Conservation (phyloP, 345 rosid genomes). For the Salix exigua region DNA sequence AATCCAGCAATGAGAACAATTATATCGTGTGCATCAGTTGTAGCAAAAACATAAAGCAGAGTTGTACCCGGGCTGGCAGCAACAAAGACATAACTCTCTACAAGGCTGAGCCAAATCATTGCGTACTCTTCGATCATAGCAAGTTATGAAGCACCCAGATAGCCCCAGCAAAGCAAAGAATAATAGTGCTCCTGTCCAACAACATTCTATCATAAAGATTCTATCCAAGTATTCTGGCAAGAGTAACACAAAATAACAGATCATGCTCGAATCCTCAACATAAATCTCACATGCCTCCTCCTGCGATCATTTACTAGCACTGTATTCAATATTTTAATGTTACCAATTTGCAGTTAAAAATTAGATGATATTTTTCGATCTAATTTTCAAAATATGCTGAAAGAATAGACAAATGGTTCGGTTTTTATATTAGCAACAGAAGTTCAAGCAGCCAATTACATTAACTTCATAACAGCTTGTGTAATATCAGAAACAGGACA, state of each 20-base stretch:
- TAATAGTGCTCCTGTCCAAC: constrained; percentile 71
- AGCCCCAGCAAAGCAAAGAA: constrained; percentile 98
- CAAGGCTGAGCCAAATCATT: constrained; percentile 97
- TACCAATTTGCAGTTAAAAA: background rate
- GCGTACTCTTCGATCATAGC: constrained; percentile 97
- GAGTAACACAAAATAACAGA: background rate
- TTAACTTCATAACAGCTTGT: background rate
- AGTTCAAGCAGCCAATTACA: background rate
- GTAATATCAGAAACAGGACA: background rate
- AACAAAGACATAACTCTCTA: constrained; percentile 94
- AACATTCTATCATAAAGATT: constrained; percentile 7
- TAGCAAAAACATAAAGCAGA: constrained; percentile 2
- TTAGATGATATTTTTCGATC: background rate
- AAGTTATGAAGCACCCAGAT: constrained; percentile 97
- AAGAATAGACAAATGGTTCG: background rate
- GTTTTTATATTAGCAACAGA: background rate
- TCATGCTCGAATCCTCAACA: background rate
- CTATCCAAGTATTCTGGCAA: background rate
- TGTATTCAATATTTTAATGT: background rate
- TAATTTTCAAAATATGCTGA: background rate
- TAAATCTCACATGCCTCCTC: background rate
- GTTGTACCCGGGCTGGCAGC: constrained; percentile 95
- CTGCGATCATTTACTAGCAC: background rate
- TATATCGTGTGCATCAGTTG: background rate
- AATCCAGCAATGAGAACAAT: background rate